Evolutionary conservation across 495 filamentous ascomycete species (phyloP), one percentile per base, ranked within the genome.

Genomic region (Oleoguttula mirabilis): DNA sequence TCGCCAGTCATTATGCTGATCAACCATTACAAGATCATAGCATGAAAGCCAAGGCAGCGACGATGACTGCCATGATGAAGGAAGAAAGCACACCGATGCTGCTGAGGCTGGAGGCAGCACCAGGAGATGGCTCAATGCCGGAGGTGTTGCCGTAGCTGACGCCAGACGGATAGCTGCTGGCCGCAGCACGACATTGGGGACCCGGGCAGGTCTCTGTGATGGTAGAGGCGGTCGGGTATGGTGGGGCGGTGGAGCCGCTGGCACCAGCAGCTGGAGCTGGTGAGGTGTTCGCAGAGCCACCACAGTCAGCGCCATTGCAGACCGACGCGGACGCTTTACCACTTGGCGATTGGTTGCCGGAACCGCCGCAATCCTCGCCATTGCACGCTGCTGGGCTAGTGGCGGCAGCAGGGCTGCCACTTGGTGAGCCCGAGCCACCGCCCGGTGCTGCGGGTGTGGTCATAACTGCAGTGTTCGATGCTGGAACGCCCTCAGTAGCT

Each of bases 21-120:
- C n/a, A n/a, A n/a, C 15, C 5, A 11, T 17, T 11, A 10, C 5
- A 10, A 35, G 32, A 11, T 22, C 30, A 41, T 10, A 41, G 16
- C 17, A 11, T 31, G 38, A 41, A 41, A 4, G 38, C 24, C 21
- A 41, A 31, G 4, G 38, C 38, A 15, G 21, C 21, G 23, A 30
- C 23, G 17, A 19, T 16, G 21, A 41, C 24, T 4, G 38, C 38
- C 21, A 41, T 10, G 38, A 30, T 8, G 4, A 19, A 5, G n/a
- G 23, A 28, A 11, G 21, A 8, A 11, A 41, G 4, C 10, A 31
- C 10, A 20, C 38, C 38, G 11, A 30, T 15, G 20, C 38, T 41
- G 4, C 14, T 19, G 22, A 28, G 10, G 24, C 38, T 27, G 6
- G 38, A 28, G 16, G 10, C 38, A 11, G 38, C 38, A 16, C 38